phyloP scores from a whole-genome alignment of 2,329 filamentous ascomycete species.

The Aspergillus melleus region DNA sequence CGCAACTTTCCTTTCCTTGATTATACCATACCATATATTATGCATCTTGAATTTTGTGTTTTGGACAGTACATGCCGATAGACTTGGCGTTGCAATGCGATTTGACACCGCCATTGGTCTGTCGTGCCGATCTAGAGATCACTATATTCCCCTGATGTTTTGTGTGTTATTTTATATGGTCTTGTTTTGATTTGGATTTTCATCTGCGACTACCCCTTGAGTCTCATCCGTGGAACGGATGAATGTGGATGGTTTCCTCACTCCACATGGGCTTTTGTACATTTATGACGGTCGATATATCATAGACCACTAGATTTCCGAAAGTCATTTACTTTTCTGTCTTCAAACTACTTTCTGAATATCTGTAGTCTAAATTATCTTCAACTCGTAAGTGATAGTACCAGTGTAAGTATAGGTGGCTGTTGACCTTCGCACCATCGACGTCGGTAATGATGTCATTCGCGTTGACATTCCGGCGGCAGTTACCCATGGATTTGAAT shows the following conservation, averaged over 20 bases:
- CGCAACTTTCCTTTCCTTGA: neutral
- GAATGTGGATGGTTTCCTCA: neutral
- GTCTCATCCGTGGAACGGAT: conserved; percentile 9
- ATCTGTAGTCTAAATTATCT: neutral
- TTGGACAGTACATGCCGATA: conserved; percentile 1
- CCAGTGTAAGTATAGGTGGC: neutral
- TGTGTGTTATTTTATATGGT: neutral
- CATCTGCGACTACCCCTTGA: conserved; percentile 10
- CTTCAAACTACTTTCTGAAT: neutral
- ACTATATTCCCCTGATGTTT: conserved; percentile 4
- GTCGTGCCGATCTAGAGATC: neutral
- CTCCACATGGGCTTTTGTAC: conserved; percentile 7
- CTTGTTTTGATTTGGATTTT: conserved; percentile 4
- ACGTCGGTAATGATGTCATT: neutral
- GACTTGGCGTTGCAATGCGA: neutral
- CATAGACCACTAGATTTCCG: neutral
- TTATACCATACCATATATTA: neutral
- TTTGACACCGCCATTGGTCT: neutral
- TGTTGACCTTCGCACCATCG: neutral
- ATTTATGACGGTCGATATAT: conserved; percentile 6
- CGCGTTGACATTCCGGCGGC: neutral
- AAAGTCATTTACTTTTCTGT: neutral
- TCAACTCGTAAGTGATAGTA: neutral
- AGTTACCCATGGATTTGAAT: neutral
- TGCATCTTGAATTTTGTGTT: neutral